Percentiles rank a stretch among this genome's conserved stretches.
Conservation (phyloP, 768 basidiomycete genomes). For the Lepiota venenata region DNA sequence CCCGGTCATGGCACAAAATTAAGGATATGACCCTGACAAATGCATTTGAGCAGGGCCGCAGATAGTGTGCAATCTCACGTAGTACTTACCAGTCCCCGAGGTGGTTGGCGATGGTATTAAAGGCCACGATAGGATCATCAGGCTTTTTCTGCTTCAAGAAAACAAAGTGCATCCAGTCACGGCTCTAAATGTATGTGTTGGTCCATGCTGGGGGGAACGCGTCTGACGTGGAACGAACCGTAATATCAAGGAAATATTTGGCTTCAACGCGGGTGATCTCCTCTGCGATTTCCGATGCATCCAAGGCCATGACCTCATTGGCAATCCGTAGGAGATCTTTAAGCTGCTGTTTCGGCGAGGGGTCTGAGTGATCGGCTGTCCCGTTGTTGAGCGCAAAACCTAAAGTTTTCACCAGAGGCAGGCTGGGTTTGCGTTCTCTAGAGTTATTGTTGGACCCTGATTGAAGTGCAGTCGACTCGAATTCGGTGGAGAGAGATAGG, state of each 20-base stretch:
- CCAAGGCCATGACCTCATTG: conserved; percentile 50
- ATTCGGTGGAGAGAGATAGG: not conserved
- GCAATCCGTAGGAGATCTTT: conserved; percentile 61
- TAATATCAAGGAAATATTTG: conserved; percentile 67
- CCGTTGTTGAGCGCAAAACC: conserved; percentile 31
- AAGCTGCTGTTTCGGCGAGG: conserved; percentile 52
- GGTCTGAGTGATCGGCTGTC: conserved; percentile 30
- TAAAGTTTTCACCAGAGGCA: conserved; percentile 52
- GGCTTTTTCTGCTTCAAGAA: conserved; percentile 67
- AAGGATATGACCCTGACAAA: conserved; percentile 79
- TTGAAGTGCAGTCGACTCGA: not conserved
- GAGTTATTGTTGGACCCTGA: conserved; percentile 14
- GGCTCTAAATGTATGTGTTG: conserved; percentile 44
- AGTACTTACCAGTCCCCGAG: conserved; percentile 72
- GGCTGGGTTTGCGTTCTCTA: conserved; percentile 67
- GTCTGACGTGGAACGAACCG: conserved; percentile 42
- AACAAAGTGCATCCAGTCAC: conserved; percentile 83
- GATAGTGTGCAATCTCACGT: not conserved
- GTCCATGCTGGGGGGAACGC: conserved; percentile 9
- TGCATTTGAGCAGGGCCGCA: not conserved
- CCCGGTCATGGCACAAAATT: conserved; percentile 83
- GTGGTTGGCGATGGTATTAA: conserved; percentile 78
- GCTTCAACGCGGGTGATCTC: conserved; percentile 81
- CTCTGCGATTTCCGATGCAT: conserved; percentile 71
- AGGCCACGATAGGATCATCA: conserved; percentile 69